Evolutionary conservation across 306 rosid species (phyloP), one percentile per base, ranked within the genome.

Genomic region (Lotus japonicus): DNA sequence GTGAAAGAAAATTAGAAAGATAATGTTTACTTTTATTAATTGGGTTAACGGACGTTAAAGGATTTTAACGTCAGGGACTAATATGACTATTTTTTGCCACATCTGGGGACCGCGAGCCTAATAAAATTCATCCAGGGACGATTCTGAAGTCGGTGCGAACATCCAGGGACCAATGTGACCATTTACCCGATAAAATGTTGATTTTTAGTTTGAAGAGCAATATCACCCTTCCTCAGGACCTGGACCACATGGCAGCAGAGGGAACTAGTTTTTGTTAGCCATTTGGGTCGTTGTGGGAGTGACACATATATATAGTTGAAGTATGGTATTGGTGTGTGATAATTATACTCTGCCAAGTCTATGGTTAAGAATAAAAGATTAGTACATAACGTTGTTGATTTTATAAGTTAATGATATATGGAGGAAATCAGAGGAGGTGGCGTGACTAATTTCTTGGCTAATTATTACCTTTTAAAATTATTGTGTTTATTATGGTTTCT

Each of bases 181-280:
- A n/a, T n/a, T n/a, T n/a, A n/a, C n/a, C n/a, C n/a, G 28, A 72
- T 36, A 39, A 60, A 80, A 46, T 63, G 49, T 54, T 56, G 77
- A 77, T 16, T 64, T 48, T 64, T 16, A 64, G 57, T 45, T 63
- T 23, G 41, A 53, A 4, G 59, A 64, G 39, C 35, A 56, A 71
- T 44, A 42, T 70, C 36, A 61, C 18, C n/a, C 31, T 46, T 46
- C n/a, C 7, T 42, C 1, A 11, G 35, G 11, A 17, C 14, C 17
- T 57, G 80, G 83, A 82, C 86, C 86, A 78, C 75, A 51, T 9
- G 21, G 45, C 7, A 50, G 45, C 7, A 50, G 36, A 13, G 35
- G 7, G 17, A 13, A 48, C 58, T 45, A 44, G 11, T 3, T n/a
- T n/a, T n/a, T 55, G 39, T 31, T 56, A 0, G 50, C 55, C 79